Evolutionary conservation across 2,329 filamentous ascomycete genomes (phyloP).

Genomic region (Paecilomyces sp.): DNA sequence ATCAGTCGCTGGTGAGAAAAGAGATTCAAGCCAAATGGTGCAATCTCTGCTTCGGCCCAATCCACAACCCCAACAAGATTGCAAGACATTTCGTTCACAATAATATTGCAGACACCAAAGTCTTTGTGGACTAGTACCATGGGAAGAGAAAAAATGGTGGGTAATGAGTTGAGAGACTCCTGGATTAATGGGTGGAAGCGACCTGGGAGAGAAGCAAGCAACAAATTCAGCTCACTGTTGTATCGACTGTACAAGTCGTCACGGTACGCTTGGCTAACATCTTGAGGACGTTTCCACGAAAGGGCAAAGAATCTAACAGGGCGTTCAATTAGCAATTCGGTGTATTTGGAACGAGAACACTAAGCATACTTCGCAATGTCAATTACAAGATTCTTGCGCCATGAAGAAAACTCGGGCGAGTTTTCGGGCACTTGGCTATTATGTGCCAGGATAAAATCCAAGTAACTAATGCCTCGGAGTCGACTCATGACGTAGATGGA

Average conservation of each 20-base stretch:
- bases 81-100: slow-evolving; percentile 31
- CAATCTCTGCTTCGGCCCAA: slow-evolving; percentile 35
- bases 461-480: slow-evolving; percentile 26
- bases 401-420: slow-evolving; percentile 22
- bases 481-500: slow-evolving; percentile 28
- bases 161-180: slow-evolving; percentile 22
- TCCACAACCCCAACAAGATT: slow-evolving; percentile 35
- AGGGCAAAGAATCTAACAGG: slow-evolving; percentile 32
- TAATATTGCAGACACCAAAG: slow-evolving; percentile 33
- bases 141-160: slow-evolving; percentile 28
- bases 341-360: no score
- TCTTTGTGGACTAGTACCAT: slow-evolving; percentile 36
- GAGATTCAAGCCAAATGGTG: slow-evolving; percentile 36
- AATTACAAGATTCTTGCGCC: slow-evolving; percentile 27
- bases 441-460: slow-evolving; percentile 31
- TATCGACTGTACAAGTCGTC: slow-evolving; percentile 18
- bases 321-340: slow-evolving; percentile 5
- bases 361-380: slow-evolving; percentile 23
- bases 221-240: slow-evolving; percentile 21
- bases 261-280: slow-evolving; percentile 17
- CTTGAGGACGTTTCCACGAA: slow-evolving; percentile 30
- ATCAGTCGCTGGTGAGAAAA: slow-evolving; percentile 27
- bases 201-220: slow-evolving; percentile 25
- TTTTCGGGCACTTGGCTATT: slow-evolving; percentile 23
- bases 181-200: slow-evolving; percentile 28